phyloP scores from a whole-genome alignment of 768 basidiomycete species.

The Pleurotus giganteus region DNA sequence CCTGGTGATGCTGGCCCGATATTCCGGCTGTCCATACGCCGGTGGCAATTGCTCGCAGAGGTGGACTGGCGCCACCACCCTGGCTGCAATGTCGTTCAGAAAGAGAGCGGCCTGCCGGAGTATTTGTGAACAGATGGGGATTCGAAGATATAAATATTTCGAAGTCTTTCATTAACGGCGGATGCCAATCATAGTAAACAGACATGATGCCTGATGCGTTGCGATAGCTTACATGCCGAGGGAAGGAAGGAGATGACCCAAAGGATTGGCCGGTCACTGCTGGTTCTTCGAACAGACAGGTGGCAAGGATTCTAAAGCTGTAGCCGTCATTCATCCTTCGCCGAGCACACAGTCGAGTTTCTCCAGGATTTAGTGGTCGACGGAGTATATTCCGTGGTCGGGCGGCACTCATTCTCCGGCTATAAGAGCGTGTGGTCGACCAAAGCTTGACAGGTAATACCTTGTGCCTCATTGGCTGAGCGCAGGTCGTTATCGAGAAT shows the following conservation, averaged over 20 bases:
- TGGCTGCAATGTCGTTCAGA: neutral
- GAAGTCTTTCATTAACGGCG: neutral
- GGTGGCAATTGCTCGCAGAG: neutral
- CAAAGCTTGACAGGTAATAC: neutral
- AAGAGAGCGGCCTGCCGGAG: neutral
- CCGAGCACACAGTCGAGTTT: no score
- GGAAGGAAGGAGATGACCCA: no score
- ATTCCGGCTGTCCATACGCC: neutral
- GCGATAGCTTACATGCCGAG: neutral
- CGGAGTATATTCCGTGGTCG: no score
- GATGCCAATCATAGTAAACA: neutral
- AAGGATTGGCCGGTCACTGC: no score
- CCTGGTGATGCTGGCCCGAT: neutral
- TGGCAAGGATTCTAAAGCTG: no score
- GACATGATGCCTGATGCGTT: no score
- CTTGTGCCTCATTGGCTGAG: neutral
- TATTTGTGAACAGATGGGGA: neutral
- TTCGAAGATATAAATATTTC: constrained; percentile 1
- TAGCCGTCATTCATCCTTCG: no score
- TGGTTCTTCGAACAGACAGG: no score
- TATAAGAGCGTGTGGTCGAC: neutral
- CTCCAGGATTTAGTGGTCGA: no score
- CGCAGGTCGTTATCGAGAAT: neutral
- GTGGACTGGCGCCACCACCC: neutral
- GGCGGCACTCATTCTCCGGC: no score